These are phyloP conservation scores for Tubosaeta brunneosetosa DNA, from an alignment of 768 basidiomycete genomes.

Conservation along the genomic window DNA sequence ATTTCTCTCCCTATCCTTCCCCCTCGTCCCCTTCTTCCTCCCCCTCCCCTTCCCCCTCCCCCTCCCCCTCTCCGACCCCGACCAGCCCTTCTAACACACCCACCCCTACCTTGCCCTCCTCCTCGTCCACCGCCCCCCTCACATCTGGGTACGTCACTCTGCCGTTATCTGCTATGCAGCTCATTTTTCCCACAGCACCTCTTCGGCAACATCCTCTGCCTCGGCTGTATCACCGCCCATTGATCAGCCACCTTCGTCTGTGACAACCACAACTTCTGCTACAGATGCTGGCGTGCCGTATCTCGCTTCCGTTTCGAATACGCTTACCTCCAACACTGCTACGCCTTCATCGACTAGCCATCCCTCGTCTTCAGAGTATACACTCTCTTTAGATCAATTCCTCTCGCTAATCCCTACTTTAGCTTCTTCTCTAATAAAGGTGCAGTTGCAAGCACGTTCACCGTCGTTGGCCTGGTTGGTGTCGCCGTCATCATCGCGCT, in stretches of 20 bases:
- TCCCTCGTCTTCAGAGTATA: conserved; percentile 23
- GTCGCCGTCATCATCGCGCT: conserved; percentile 30
- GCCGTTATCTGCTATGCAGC: neutral
- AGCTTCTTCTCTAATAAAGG: conserved; percentile 47
- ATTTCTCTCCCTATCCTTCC: neutral
- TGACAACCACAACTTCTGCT: neutral
- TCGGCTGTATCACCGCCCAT: neutral
- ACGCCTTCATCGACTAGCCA: conserved; percentile 12
- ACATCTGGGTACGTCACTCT: conserved; percentile 9
- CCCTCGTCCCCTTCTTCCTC: neutral
- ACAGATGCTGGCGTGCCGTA: neutral
- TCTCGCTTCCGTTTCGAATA: neutral
- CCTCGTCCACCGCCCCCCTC: neutral
- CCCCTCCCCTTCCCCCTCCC: neutral
- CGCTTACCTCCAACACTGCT: neutral
- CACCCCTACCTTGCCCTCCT: neutral
- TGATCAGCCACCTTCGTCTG: conserved; percentile 1
- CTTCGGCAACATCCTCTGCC: neutral
- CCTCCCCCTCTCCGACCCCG: neutral
- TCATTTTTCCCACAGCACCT: conserved; percentile 2
- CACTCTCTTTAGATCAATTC: too few species aligned
- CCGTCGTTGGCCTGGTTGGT: conserved; percentile 36
- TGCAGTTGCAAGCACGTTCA: conserved; percentile 45
- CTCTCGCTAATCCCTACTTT: neutral
- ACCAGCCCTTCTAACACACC: neutral